Percentiles rank a stretch among this genome's conserved stretches.
These are phyloP conservation scores for Musa acuminata DNA, from an alignment of 176 grass and related monocot species.

Conservation along the genomic window DNA sequence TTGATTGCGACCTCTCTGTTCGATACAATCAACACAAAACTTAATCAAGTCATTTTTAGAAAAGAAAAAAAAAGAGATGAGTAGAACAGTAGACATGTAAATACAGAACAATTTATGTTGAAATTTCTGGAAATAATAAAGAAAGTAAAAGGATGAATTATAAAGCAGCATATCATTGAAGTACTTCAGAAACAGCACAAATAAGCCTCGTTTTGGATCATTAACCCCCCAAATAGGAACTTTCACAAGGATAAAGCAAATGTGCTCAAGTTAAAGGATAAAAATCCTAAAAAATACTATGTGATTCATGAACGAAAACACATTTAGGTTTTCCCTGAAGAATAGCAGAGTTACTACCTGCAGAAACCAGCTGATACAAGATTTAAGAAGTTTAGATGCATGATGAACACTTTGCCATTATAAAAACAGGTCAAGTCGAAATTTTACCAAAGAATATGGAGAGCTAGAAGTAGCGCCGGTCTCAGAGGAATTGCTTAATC, in stretches of 20 bases:
- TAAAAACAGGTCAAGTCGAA: too few species aligned
- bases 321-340: too few species aligned
- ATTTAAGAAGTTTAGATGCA: not conserved
- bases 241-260: not conserved
- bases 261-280: not conserved
- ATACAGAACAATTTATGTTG: too few species aligned
- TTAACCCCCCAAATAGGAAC: too few species aligned
- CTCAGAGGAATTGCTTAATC: slow-evolving; percentile 34
- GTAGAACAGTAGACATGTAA: not conserved
- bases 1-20: slow-evolving; percentile 48
- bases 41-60: slow-evolving; percentile 1
- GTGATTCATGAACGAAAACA: not conserved
- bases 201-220: too few species aligned
- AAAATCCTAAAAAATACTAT: not conserved
- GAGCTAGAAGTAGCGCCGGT: slow-evolving; percentile 19
- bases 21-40: slow-evolving; percentile 21
- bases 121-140: too few species aligned
- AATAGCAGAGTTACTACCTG: too few species aligned
- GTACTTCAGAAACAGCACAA: too few species aligned
- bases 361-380: not conserved
- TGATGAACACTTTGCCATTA: not conserved
- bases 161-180: too few species aligned
- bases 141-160: not conserved
- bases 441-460: slow-evolving; percentile 65
- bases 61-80: slow-evolving; percentile 15